Conservation (phyloP, 2,329 filamentous ascomycete genomes). For the Alternaria triticimaculans region DNA sequence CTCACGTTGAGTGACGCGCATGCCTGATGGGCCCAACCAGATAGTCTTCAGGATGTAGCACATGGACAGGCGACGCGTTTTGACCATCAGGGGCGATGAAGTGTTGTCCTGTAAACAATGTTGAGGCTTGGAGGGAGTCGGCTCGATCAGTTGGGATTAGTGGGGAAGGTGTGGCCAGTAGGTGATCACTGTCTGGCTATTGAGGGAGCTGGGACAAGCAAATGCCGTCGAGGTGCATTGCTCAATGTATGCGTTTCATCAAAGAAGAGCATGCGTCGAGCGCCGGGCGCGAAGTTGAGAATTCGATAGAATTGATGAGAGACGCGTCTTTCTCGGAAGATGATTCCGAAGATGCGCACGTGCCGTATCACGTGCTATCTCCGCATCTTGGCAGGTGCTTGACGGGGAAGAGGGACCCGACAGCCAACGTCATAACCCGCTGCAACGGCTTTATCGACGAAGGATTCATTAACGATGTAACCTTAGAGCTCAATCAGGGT, state of each 20-base stretch:
- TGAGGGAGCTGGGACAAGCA: not conserved
- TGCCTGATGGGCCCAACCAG: not conserved
- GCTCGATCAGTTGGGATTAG: not conserved
- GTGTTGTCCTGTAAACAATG: not conserved
- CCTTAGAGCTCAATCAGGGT: conserved; percentile 20
- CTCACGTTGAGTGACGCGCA: not conserved
- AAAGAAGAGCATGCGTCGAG: not conserved
- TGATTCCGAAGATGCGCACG: not conserved
- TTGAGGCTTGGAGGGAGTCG: not conserved
- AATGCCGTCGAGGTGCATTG: not conserved
- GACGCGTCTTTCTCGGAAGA: not conserved
- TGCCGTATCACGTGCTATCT: not conserved
- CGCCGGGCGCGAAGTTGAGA: not conserved
- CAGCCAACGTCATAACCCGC: conserved; percentile 21
- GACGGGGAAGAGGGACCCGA: conserved; percentile 18
- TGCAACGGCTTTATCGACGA: not conserved
- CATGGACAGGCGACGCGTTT: not conserved
- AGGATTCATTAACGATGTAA: conserved; percentile 26
- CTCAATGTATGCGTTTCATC: not conserved
- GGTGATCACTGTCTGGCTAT: not conserved
- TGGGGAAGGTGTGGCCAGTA: not conserved
- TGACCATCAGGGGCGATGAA: not conserved
- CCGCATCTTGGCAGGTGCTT: conserved; percentile 26
- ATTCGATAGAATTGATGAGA: not conserved
- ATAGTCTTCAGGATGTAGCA: not conserved